phyloP scores from a whole-genome alignment of 2,329 filamentous ascomycete genomes.

The Plenodomus tracheiphilus region DNA sequence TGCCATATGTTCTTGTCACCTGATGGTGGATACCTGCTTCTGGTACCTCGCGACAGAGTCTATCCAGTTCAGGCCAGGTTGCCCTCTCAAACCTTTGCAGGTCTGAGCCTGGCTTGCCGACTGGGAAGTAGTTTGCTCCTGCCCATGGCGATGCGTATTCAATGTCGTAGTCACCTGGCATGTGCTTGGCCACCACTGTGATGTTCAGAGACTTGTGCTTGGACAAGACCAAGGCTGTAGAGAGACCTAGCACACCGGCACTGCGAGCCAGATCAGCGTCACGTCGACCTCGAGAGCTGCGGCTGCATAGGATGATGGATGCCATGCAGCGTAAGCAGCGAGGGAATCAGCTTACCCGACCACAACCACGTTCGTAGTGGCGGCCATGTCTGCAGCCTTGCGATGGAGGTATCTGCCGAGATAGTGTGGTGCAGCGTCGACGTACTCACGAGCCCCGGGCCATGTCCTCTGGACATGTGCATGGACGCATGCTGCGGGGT shows the following conservation, averaged over 20 bases:
- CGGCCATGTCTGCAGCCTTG: constrained; percentile 9
- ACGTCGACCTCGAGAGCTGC: neutral
- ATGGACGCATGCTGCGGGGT: constrained; percentile 15
- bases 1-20: constrained; percentile 59
- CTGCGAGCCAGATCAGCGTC: constrained; percentile 41
- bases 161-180: constrained; percentile 90
- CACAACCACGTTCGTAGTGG: constrained; percentile 48
- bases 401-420: no score
- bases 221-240: constrained; percentile 65
- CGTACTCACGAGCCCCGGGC: no score
- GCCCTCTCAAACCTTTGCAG: constrained; percentile 47
- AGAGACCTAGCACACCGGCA: constrained; percentile 68
- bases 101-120: constrained; percentile 46
- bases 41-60: constrained; percentile 61
- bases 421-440: no score
- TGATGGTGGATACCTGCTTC: constrained; percentile 83
- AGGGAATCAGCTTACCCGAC: constrained; percentile 48
- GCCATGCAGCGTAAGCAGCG: neutral
- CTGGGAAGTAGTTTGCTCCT: constrained; percentile 75
- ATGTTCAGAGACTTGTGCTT: constrained; percentile 60
- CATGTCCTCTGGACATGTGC: neutral
- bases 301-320: neutral
- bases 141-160: constrained; percentile 93
- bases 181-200: constrained; percentile 80
- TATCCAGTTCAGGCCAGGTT: constrained; percentile 51